Evolutionary conservation across 164 flowering plant genomes (phyloP).

Genomic region (Cinnamomum chago): DNA sequence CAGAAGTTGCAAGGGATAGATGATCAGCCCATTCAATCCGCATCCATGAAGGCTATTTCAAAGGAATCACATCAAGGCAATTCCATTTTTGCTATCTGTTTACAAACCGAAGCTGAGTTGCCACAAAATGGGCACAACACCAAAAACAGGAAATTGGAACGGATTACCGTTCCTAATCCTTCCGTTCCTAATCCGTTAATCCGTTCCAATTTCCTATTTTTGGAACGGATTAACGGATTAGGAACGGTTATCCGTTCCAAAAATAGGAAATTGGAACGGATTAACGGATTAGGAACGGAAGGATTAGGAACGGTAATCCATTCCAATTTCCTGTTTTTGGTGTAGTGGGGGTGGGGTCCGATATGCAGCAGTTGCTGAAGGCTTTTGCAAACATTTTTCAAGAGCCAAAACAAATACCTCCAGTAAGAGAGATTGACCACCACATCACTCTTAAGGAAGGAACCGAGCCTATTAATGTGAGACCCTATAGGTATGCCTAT

Average conservation of each 20-base stretch:
- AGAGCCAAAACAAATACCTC: background rate
- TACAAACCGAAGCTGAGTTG: background rate
- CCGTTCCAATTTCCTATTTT: too few relatives aligned
- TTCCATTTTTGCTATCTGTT: constrained; percentile 4
- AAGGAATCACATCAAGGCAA: background rate
- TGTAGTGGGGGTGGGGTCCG: background rate
- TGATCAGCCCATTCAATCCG: background rate
- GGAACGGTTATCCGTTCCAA: too few relatives aligned
- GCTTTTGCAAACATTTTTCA: background rate
- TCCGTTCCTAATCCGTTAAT: too few relatives aligned
- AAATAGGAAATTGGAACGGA: too few relatives aligned
- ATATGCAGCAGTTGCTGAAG: background rate
- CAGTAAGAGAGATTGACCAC: background rate
- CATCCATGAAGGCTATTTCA: background rate
- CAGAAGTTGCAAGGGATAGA: background rate
- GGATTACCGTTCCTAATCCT: too few relatives aligned
- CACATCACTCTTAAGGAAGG: background rate
- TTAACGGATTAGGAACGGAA: too few relatives aligned
- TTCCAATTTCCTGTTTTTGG: too few relatives aligned
- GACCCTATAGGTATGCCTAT: constrained; percentile 9
- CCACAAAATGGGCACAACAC: background rate
- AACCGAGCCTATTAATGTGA: background rate
- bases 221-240: too few relatives aligned
- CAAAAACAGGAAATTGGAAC: too few relatives aligned
- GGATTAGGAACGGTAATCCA: too few relatives aligned